Base-by-base conservation (phyloP, 805 yeast species). In the Wickerhamomyces queroliae region DNA sequence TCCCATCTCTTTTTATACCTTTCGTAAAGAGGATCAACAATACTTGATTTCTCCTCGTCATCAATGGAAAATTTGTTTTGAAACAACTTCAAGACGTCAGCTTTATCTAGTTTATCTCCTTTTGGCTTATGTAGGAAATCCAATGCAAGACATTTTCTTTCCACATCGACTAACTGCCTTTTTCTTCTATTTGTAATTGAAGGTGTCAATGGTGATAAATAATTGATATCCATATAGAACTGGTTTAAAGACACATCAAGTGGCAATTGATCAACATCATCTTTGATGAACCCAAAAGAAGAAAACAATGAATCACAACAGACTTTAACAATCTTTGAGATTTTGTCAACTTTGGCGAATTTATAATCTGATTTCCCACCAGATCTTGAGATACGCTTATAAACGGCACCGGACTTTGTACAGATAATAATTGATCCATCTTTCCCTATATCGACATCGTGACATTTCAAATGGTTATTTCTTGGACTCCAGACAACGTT, bases 351-450 rank as follows among this genome's bases (percentile, higher is more conserved):
- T 39, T 74, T 72, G 30, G 64, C 62, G 54, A 80, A 82, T 55
- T 82, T 83, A 53, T 49, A 68, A 45, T 56, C 57, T 45, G 58
- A 62, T 7, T 48, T 53, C 5, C 36, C 41, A 5, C 18, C 10
- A 20, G 39, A 37, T 25, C 50, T 45, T 10, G 43, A 36, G 2
- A 39, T 33, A 39, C 45, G 48, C 39, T 29, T 64, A 48, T 74
- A 87, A 0, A 76, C 85, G 18, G 81, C 72, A 0, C 96, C 96
- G 36, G 78, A 77, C 17, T 66, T 58, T 0, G 93, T 82, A 45
- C 83, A 74, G 1, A 90, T 55, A 1, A 89, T 64, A 2, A 86
- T 57, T 0, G 85, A 77, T 0, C 95, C 95, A 50, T 81, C 84
- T 15, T 61, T 64, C 2, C 83, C 74, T 33, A 81, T 69, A 50